phyloP scores from a whole-genome alignment of 2,329 filamentous ascomycete species.

The Elsinoe fawcettii region DNA sequence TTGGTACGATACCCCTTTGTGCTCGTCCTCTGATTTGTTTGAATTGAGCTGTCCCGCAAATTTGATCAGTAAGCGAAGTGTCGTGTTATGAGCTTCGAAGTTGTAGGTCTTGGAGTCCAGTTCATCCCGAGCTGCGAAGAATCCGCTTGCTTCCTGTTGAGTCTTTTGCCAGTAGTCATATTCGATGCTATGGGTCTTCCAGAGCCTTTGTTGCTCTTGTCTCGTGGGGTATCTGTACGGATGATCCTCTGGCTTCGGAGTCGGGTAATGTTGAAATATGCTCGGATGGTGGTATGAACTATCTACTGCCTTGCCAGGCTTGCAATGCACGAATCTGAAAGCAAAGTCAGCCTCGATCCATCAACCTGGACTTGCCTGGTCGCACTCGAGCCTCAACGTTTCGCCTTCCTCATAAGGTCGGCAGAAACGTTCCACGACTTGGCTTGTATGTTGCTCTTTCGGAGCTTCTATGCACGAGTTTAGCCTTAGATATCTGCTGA shows the following conservation, averaged over 20 bases:
- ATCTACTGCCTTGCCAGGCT: no score
- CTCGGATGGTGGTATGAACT: no score
- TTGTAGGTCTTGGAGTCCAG: background rate
- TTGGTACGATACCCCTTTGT: no score
- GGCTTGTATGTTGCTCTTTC: background rate
- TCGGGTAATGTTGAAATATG: background rate
- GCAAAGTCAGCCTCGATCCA: no score
- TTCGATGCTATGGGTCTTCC: background rate
- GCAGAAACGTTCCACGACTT: background rate
- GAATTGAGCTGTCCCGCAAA: no score
- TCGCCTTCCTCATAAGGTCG: background rate
- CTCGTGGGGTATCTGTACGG: background rate
- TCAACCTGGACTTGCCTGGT: no score
- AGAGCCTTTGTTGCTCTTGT: background rate
- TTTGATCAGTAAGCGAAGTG: slow-evolving; percentile 2
- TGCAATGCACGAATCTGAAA: no score
- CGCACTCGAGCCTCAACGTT: background rate
- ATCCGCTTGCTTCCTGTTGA: slow-evolving; percentile 2
- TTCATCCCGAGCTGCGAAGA: background rate
- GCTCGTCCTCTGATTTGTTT: no score
- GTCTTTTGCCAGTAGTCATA: background rate
- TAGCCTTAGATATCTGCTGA: no score
- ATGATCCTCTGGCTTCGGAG: background rate
- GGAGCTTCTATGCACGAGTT: no score
- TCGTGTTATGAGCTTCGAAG: background rate